Evolutionary conservation across 208 protist species (phyloP), one percentile per base, ranked within the genome.

Genomic region (Tritrichomonas musculus): DNA sequence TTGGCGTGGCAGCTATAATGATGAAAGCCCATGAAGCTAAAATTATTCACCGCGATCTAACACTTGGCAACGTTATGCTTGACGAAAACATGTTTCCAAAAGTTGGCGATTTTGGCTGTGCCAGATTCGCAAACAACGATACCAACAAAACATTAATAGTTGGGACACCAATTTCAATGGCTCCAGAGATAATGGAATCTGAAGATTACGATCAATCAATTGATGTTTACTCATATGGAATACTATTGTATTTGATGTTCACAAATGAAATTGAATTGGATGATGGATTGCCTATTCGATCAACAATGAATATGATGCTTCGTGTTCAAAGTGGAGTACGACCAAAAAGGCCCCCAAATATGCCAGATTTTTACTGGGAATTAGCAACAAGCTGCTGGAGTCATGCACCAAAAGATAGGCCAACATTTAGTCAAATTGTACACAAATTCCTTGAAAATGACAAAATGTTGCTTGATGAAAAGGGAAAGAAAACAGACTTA

Each of bases 11-110:
- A n/a, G n/a, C n/a, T n/a, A n/a, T n/a, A n/a, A n/a, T n/a, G n/a
- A n/a, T n/a, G n/a, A n/a, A n/a, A n/a, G n/a, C n/a, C n/a, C n/a
- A n/a, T n/a, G n/a, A n/a, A n/a, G n/a, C n/a, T n/a, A 82, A 82
- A 22, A 82, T 82, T n/a, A 82, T 82, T 53, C 73, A 82, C 41
- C 47, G 73, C 47, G 73, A 82, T 53, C 20, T 82, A 11, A 82
- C 47, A 44, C n/a, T 41, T 30, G 33, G 39, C 11, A 82, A 82
- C 25, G 30, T 82, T 44, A 53, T 82, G 25, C 41, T 82, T n/a
- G 41, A 82, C 25, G 30, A 14, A n/a, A 25, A 36, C 14, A 11
- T 82, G 20, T 82, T 50, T 36, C 73, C 73, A 82, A 82, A 20
- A 25, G 50, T 82, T 50, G 47, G 73, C 73, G 73, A 82, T 82